Conservation (phyloP, 306 rosid species). For the Fragaria nilgerrensis region DNA sequence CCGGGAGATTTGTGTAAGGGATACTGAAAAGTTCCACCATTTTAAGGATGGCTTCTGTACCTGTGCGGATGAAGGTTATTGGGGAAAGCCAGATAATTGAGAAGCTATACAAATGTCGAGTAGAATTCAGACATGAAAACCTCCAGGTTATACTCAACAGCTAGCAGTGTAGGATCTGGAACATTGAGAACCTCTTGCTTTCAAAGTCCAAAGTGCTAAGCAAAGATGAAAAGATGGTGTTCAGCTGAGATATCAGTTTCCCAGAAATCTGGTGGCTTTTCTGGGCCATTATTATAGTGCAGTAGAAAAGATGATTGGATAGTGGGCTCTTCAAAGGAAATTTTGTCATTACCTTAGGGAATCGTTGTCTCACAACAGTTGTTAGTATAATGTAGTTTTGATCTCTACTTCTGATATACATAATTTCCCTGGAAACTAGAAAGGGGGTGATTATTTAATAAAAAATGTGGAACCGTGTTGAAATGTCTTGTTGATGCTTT, state of each 20-base stretch:
- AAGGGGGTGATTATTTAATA: not conserved
- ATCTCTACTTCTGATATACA: not conserved
- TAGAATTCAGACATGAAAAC: constrained; percentile 12
- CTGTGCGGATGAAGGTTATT: constrained; percentile 75
- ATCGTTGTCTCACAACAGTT: not conserved
- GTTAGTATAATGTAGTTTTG: not conserved
- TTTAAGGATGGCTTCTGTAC: constrained; percentile 87
- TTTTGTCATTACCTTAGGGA: not conserved
- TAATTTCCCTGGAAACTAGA: constrained; percentile 4
- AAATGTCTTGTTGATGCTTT: not conserved
- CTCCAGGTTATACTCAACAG: constrained; percentile 11
- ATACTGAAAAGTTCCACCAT: constrained; percentile 77
- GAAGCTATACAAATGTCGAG: constrained; percentile 3
- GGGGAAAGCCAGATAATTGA: constrained; percentile 28
- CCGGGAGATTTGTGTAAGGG: constrained; percentile 79
- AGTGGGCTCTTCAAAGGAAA: not conserved
- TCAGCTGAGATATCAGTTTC: not conserved
- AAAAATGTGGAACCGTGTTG: not conserved
- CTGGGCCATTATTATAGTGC: not conserved
- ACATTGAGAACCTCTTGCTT: constrained; percentile 13
- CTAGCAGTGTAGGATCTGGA: constrained; percentile 8
- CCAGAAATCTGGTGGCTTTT: not conserved
- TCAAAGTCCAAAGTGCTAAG: not conserved
- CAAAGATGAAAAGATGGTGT: constrained; percentile 1
- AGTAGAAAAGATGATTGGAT: not conserved